Base-by-base conservation (phyloP, 345 rosid genomes). In the Melastoma malabathricum region DNA sequence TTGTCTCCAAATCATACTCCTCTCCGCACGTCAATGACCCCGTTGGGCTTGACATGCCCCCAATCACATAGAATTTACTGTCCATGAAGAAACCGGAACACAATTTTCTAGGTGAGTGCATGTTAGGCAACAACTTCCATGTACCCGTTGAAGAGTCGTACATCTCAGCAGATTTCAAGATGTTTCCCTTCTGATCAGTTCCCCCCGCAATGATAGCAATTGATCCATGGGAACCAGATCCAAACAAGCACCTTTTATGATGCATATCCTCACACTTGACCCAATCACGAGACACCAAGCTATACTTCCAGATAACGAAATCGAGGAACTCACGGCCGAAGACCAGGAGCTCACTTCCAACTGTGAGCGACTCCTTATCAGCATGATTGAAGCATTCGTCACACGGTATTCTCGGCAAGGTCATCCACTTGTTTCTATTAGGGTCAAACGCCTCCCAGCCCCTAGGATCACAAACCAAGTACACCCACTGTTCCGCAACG, bases 31-130 rank as follows among this genome's bases (percentile, higher is more conserved):
- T 75, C 53, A 81, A 58, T 2, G 89, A 81, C 13, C 13, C 77
- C 27, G 65, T 76, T 17, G 86, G 79, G 53, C 80, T 60, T 0
- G 89, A 76, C 88, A 81, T 78, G 2, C 94, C 94, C 15, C 94
- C 94, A 53, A 84, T 68, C 47, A 84, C 89, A 3, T 79, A 84
- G 69, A 84, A 84, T 48, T 79, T 84, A 10, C 79, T 82, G 29
- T 81, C 94, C 94, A 84, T 79, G 57, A 84, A 84, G 73, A 84
- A 81, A 1, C 86, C 89, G 8, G 94, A 84, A 64, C 94, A 84
- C 50, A 79, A 54, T 59, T 80, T 78, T 51, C 94, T 76, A 5
- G 80, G 89, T 1, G 78, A 71, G 64, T 78, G 68, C 89, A 84
- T 81, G 52, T 62, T 73, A 3, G 86, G 89, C 50, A 84, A 62